Conservation (phyloP, 2,329 filamentous ascomycete species). For the Ceratocystis harringtonii region DNA sequence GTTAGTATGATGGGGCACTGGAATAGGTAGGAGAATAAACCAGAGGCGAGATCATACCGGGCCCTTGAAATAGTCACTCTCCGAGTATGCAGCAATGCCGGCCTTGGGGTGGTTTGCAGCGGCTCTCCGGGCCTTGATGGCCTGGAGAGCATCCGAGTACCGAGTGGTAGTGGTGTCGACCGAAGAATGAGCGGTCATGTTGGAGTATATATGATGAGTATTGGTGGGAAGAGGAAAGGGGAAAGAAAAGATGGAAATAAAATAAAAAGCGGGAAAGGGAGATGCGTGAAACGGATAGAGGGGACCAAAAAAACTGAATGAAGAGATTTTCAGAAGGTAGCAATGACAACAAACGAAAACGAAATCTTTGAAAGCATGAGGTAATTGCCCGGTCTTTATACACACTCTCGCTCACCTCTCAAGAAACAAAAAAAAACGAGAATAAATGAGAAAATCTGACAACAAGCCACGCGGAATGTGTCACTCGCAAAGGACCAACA, state of each 20-base stretch:
- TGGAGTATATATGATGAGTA: background rate
- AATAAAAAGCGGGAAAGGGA: background rate
- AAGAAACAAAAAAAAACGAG: background rate
- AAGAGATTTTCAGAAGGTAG: background rate
- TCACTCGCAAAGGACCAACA: background rate
- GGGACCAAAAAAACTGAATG: background rate
- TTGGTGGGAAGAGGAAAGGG: background rate
- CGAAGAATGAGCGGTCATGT: slow-evolving; percentile 11
- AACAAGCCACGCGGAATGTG: background rate
- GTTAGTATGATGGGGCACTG: background rate
- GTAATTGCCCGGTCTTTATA: background rate
- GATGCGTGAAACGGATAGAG: background rate
- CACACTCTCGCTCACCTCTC: background rate
- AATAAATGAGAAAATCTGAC: background rate
- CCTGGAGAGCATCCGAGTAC: slow-evolving; percentile 31
- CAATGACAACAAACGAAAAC: background rate
- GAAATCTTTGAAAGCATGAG: background rate
- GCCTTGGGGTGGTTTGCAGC: slow-evolving; percentile 59
- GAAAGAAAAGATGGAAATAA: background rate
- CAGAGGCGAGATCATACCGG: slow-evolving; percentile 34
- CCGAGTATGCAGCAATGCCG: slow-evolving; percentile 60
- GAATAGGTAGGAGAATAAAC: background rate
- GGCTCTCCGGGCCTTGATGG: slow-evolving; percentile 50
- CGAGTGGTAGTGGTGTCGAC: slow-evolving; percentile 5
- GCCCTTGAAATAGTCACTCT: slow-evolving; percentile 73